These are phyloP conservation scores for Russula dissimulans DNA, from an alignment of 768 basidiomycete species.

Conservation along the genomic window DNA sequence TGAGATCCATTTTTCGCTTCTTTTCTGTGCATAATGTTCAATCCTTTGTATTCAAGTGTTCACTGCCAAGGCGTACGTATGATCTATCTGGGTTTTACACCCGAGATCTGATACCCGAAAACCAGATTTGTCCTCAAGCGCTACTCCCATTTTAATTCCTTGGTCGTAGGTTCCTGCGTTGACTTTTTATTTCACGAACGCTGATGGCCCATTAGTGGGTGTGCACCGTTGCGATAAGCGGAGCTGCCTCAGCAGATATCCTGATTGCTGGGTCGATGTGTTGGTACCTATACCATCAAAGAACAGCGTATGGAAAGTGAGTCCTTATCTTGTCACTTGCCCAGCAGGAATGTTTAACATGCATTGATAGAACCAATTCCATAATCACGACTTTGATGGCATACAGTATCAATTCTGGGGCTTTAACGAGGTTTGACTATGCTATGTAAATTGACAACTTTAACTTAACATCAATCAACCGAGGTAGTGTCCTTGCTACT, in stretches of 20 bases:
- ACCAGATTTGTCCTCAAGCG: constrained; percentile 24
- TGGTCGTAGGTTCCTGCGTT: constrained; percentile 24
- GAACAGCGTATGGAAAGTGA: constrained; percentile 38
- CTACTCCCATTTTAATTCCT: constrained; percentile 26
- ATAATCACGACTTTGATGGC: constrained; percentile 23
- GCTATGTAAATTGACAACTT: not conserved
- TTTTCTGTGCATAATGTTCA: not conserved
- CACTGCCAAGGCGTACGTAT: constrained; percentile 35
- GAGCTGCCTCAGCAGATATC: constrained; percentile 40
- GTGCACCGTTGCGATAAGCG: constrained; percentile 36
- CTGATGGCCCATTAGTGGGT: constrained; percentile 34
- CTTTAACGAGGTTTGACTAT: constrained; percentile 20
- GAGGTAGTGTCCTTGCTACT: constrained; percentile 19
- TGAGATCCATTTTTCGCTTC: constrained; percentile 7
- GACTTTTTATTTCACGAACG: not conserved
- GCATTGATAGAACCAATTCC: constrained; percentile 22
- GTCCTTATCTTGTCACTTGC: constrained; percentile 4
- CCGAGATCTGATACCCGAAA: constrained; percentile 4
- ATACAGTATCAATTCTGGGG: constrained; percentile 23
- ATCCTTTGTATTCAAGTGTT: constrained; percentile 30
- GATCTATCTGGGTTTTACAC: not conserved
- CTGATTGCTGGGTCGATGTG: constrained; percentile 41
- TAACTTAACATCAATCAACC: not conserved
- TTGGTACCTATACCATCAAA: constrained; percentile 36
- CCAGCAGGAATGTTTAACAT: not conserved